Conservation (phyloP, 2,329 filamentous ascomycete species). For the Diaporthe sp. region DNA sequence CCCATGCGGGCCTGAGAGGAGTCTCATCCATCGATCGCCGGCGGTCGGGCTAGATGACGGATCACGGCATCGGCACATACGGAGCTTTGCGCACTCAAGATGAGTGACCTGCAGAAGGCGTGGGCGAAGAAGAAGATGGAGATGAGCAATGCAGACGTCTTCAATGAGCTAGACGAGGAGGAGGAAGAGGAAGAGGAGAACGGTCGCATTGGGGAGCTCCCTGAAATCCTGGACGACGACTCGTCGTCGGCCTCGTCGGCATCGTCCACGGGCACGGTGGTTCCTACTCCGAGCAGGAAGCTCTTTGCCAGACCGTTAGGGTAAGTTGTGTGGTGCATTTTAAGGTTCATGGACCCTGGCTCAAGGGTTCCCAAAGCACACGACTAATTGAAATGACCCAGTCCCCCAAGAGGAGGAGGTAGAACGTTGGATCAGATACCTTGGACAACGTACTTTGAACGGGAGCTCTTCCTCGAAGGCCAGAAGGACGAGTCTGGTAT, state of each 20-base stretch:
- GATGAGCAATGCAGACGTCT: conserved; percentile 64
- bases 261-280: conserved; percentile 92
- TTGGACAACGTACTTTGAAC: conserved; percentile 93
- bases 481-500: conserved; percentile 55
- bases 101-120: conserved; percentile 86
- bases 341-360: conserved; percentile 12
- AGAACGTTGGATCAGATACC: conserved; percentile 76
- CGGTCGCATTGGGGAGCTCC: conserved; percentile 58
- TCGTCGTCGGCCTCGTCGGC: conserved; percentile 86
- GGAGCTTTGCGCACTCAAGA: conserved; percentile 54
- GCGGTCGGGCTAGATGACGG: conserved; percentile 16
- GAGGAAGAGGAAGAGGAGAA: conserved; percentile 56
- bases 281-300: conserved; percentile 80
- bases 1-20: conserved; percentile 20
- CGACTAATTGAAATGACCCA: conserved; percentile 46
- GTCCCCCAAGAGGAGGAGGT: conserved; percentile 59
- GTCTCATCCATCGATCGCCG: not conserved
- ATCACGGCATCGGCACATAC: not conserved
- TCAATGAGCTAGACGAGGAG: conserved; percentile 68
- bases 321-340: conserved; percentile 60
- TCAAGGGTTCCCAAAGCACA: not conserved
- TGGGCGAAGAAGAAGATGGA: conserved; percentile 83
- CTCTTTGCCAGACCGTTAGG: conserved; percentile 80
- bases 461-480: conserved; percentile 81
- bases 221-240: conserved; percentile 71